phyloP scores from a whole-genome alignment of 1,284 basidiomycete genomes.

The Ceratobasidium sp. region DNA sequence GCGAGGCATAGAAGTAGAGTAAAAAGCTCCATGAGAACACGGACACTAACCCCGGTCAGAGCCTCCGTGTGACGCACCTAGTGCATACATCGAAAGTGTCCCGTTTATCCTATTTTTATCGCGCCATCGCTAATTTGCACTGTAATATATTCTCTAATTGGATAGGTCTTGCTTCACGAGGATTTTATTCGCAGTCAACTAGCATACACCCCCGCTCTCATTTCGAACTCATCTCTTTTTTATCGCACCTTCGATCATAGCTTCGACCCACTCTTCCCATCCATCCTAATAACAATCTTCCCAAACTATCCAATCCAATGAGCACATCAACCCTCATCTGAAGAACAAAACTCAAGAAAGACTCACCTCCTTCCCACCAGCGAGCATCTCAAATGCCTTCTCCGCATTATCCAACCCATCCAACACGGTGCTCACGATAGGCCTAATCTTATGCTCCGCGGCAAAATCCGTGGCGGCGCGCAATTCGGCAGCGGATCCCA shows the following conservation, averaged over 20 bases:
- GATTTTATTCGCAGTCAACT: no score
- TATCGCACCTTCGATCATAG: background rate
- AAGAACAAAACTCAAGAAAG: background rate
- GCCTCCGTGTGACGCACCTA: no score
- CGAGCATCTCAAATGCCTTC: conserved; percentile 77
- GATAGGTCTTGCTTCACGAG: no score
- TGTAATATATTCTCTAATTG: no score
- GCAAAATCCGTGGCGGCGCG: conserved; percentile 79
- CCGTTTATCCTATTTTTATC: no score
- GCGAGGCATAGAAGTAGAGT: no score
- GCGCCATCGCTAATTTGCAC: no score
- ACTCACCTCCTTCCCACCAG: conserved; percentile 58
- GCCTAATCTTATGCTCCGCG: conserved; percentile 74
- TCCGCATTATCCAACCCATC: conserved; percentile 77
- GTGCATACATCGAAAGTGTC: no score
- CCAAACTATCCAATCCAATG: conserved; percentile 71
- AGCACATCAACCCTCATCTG: background rate
- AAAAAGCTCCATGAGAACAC: no score
- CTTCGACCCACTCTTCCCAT: conserved; percentile 1
- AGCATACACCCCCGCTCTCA: no score
- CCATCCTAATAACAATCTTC: conserved; percentile 74
- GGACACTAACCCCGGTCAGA: no score
- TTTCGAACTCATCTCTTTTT: no score
- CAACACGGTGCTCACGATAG: conserved; percentile 80
- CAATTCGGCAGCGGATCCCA: conserved; percentile 87